A percentile compares a stretch with the other conserved stretches of the same genome.
phyloP scores from a whole-genome alignment of 1,284 basidiomycete genomes.

The Ceratobasidium sp. region DNA sequence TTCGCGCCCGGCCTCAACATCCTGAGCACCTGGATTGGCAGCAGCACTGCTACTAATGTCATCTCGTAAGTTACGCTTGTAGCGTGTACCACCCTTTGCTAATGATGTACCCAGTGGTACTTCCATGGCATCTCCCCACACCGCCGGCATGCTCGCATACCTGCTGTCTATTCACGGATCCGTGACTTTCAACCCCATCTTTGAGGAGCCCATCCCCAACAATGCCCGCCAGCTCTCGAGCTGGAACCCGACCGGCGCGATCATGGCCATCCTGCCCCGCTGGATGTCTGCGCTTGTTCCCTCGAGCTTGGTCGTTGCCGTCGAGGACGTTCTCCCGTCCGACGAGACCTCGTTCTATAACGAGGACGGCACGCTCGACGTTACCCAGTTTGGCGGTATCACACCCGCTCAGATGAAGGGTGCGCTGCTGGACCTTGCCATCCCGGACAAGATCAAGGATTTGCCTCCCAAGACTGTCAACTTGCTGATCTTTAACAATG shows the following conservation, averaged over 20 bases:
- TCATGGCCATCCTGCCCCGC: constrained; percentile 54
- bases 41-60: constrained; percentile 57
- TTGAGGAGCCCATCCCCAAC: constrained; percentile 49
- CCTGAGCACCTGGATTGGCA: constrained; percentile 56
- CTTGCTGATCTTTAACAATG: constrained; percentile 85
- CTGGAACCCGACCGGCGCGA: constrained; percentile 54
- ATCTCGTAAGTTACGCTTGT: constrained; percentile 48
- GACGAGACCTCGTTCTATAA: constrained; percentile 51
- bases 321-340: constrained; percentile 50
- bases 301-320: constrained; percentile 46
- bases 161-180: constrained; percentile 82
- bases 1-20: constrained; percentile 65
- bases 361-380: constrained; percentile 48
- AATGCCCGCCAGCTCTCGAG: constrained; percentile 44
- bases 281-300: constrained; percentile 50
- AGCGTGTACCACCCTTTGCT: not conserved
- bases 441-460: constrained; percentile 62
- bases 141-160: constrained; percentile 82
- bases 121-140: constrained; percentile 69
- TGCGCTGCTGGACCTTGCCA: constrained; percentile 73
- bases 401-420: constrained; percentile 78
- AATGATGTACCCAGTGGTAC: constrained; percentile 56
- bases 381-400: constrained; percentile 54
- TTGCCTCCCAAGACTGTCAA: constrained; percentile 72
- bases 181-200: constrained; percentile 65